Base-by-base conservation (phyloP, 495 filamentous ascomycete genomes). In the Lepraria neglecta region DNA sequence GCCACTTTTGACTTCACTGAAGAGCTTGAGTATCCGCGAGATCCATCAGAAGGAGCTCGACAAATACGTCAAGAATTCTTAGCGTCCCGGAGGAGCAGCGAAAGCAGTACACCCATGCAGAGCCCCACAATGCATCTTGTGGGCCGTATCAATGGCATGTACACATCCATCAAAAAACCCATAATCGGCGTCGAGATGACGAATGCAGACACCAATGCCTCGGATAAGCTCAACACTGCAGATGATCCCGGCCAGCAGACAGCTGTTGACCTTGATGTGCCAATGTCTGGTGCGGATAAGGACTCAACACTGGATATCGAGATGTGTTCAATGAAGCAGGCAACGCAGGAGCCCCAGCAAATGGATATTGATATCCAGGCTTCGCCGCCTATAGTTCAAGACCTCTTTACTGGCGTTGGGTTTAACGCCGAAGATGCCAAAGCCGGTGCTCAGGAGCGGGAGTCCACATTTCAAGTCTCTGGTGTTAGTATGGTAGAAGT, bases 41-140 rank as follows among this genome's bases (percentile, higher is more conserved):
- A 69, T 63, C 63, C 66, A 21, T 68, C 67, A 45, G 64, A 56
- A 9, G 33, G 60, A 40, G 63, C 61, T 33, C 55, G 66, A 15
- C 58, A 56, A 38, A 55, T 61, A 38, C 61, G 69, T 12, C 45
- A 63, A 54, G 69, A 70, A 27, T 70, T 65, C 42, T 60, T 70
- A 11, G 63, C 58, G 33, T 62, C 59, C 1, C 50, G 66, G 24
- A 68, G 47, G 44, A 58, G 63, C 11, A 65, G 63, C 43, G 63
- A 56, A n/a, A 47, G 53, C 40, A 65, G 60, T 31, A 59, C 59
- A 47, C 63, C 42, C 24, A 38, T 31, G 2, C 56, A 50, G 40
- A 67, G 56, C 28, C 65, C 63, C 6, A 46, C 45, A 11, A 33
- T 19, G 11, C 38, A 43, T 3, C 38, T 40, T 17, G 4, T n/a